Conservation (phyloP, 1,284 basidiomycete genomes). For the Melampsora medusae region DNA sequence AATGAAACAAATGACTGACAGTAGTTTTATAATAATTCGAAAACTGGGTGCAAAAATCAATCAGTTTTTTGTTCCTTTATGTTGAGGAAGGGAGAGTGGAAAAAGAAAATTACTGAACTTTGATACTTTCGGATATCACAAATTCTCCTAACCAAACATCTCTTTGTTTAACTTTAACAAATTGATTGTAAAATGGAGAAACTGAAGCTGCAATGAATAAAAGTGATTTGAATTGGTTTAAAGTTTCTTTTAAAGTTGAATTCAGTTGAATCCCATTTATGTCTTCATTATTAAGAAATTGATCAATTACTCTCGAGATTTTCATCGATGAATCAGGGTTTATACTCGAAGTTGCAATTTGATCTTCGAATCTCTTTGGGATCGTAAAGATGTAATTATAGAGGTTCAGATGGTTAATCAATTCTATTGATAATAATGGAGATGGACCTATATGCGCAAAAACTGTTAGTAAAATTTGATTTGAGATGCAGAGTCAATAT, state of each 20-base stretch:
- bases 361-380: neutral
- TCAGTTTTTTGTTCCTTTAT: neutral
- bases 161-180: conserved; percentile 10
- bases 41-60: neutral
- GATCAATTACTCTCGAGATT: neutral
- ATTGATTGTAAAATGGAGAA: conserved; percentile 5
- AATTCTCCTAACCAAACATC: conserved; percentile 28
- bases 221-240: neutral
- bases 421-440: conserved; percentile 47
- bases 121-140: conserved; percentile 27
- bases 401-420: conserved; percentile 24
- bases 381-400: conserved; percentile 23
- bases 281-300: neutral
- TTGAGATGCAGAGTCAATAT: neutral
- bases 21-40: conserved; percentile 34
- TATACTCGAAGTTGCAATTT: neutral
- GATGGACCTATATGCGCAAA: conserved; percentile 46
- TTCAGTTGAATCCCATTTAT: neutral
- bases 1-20: conserved; percentile 17
- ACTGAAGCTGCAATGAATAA: conserved; percentile 29
- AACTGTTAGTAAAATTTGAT: conserved; percentile 1
- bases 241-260: neutral
- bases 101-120: conserved; percentile 9
- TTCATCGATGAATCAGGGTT: neutral
- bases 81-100: neutral